Percentiles rank a stretch among this genome's conserved stretches.
Evolutionary conservation across 352 stramenopile species (phyloP).

Genomic region (Globisporangium yorkense): DNA sequence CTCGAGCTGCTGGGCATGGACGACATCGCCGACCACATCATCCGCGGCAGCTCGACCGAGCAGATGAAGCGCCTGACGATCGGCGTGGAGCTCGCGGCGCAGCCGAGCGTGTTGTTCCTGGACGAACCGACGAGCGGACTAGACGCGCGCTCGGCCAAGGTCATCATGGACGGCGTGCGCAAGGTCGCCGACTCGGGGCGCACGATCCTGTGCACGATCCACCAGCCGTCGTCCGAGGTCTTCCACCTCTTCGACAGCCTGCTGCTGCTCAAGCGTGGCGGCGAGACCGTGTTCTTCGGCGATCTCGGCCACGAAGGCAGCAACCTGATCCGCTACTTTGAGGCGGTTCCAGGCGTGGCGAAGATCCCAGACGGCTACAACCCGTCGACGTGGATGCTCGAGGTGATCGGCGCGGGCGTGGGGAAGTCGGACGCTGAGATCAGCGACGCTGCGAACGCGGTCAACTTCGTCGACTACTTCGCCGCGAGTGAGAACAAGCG

Average conservation of each 20-base stretch:
- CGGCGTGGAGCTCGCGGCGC: conserved; percentile 79
- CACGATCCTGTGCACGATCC: conserved; percentile 71
- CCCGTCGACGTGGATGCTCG: conserved; percentile 3
- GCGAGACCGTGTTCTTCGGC: conserved; percentile 26
- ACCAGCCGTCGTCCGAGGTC: conserved; percentile 76
- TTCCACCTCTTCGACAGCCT: conserved; percentile 75
- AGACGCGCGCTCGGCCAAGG: conserved; percentile 34
- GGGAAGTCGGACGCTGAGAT: neutral
- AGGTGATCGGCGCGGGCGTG: neutral
- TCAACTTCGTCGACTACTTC: conserved; percentile 1
- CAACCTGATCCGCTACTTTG: conserved; percentile 29
- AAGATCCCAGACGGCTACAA: conserved; percentile 22
- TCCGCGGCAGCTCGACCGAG: conserved; percentile 22
- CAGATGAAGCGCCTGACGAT: conserved; percentile 41
- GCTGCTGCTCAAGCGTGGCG: conserved; percentile 49
- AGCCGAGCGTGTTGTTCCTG: conserved; percentile 63
- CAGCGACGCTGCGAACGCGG: neutral
- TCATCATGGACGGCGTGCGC: conserved; percentile 53
- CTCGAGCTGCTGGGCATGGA: conserved; percentile 50
- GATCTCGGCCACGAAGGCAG: conserved; percentile 14
- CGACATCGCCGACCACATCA: conserved; percentile 18
- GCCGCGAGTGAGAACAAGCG: neutral
- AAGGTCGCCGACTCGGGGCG: conserved; percentile 10
- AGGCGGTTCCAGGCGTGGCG: conserved; percentile 12
- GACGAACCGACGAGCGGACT: conserved; percentile 46